Percentiles rank a stretch among this genome's conserved stretches.
Conservation (phyloP, 352 stramenopile genomes). For the Elongisporangium undulatum region DNA sequence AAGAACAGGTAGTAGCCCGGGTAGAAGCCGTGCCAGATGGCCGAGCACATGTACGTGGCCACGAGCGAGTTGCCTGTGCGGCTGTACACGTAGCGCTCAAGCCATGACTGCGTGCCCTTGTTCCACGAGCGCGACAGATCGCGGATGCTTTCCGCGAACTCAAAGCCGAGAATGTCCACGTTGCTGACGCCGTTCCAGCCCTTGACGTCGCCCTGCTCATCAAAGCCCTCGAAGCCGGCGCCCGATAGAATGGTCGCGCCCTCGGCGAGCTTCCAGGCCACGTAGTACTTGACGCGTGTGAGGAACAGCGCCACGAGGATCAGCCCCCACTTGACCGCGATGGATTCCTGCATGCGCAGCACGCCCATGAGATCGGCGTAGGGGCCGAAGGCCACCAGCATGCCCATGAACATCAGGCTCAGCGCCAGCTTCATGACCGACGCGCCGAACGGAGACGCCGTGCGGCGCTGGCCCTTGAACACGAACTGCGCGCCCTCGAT, state of each 20-base stretch:
- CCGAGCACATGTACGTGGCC: conserved; percentile 93
- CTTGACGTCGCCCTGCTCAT: conserved; percentile 72
- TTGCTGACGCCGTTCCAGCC: conserved; percentile 95
- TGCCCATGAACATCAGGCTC: conserved; percentile 47
- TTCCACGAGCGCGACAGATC: conserved; percentile 93
- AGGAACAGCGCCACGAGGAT: conserved; percentile 88
- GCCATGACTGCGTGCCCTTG: conserved; percentile 95
- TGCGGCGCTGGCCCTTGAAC: conserved; percentile 23
- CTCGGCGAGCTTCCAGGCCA: conserved; percentile 91
- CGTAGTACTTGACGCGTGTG: conserved; percentile 94
- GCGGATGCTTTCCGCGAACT: conserved; percentile 89
- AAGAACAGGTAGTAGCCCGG: conserved; percentile 98
- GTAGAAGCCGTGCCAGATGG: conserved; percentile 99
- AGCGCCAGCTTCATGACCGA: conserved; percentile 50
- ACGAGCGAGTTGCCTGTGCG: conserved; percentile 91
- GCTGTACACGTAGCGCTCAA: conserved; percentile 97
- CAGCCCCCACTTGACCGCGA: conserved; percentile 64
- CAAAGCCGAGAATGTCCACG: conserved; percentile 95
- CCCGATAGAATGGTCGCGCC: conserved; percentile 73
- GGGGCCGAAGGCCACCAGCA: conserved; percentile 30
- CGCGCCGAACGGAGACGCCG: conserved; percentile 23
- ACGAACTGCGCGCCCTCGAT: conserved; percentile 50
- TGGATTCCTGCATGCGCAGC: conserved; percentile 29
- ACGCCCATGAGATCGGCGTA: conserved; percentile 23
- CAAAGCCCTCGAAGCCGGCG: conserved; percentile 93